Evolutionary conservation across 177 flowering plant genomes (phyloP), one percentile per base, ranked within the genome.

Genomic region (Telopea speciosissima): DNA sequence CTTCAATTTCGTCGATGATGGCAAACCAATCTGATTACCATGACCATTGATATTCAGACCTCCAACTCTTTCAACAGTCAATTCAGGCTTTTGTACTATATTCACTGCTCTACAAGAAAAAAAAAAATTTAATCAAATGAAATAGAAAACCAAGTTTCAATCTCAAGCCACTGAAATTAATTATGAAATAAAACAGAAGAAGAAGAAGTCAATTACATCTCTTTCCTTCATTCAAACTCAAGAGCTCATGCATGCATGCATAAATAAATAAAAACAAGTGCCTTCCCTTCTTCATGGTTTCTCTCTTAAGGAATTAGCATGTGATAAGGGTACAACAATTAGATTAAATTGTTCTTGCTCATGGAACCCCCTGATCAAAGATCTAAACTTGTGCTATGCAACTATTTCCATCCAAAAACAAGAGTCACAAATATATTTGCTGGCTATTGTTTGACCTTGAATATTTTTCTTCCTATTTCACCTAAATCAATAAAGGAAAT

Each of bases 101-200:
- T 65, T 71, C 14, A 67, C 76, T 64, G 62, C 72, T n/a, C 42
- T 36, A 62, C 24, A 49, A 65, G 14, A 63, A 62, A 70, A 60
- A 24, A 17, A 36, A 58, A 58, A 19, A 19, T 7, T 3, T 14
- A n/a, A 3, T 19, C 1, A 16, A 24, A 33, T 65, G 36, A 65
- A 36, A 65, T 19, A 65, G 3, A 12, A 19, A 28, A 26, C 21
- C 28, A 25, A 24, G 16, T 16, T 62, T 62, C 17, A 12, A 12
- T 62, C 64, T 24, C 40, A 74, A 64, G 40, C 49, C 44, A 24
- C 1, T n/a, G 24, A 65, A 31, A 25, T 13, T 33, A 31, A 31
- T 31, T 31, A 31, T n/a, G 24, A 65, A 31, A 24, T 9, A 26
- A 28, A 49, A 3, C n/a, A n/a, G n/a, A 40, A 9, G 4, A 9